Percentiles rank a stretch among this genome's conserved stretches.
phyloP scores from a whole-genome alignment of 2,329 filamentous ascomycete species.

The Phaeosphaeria sp. region DNA sequence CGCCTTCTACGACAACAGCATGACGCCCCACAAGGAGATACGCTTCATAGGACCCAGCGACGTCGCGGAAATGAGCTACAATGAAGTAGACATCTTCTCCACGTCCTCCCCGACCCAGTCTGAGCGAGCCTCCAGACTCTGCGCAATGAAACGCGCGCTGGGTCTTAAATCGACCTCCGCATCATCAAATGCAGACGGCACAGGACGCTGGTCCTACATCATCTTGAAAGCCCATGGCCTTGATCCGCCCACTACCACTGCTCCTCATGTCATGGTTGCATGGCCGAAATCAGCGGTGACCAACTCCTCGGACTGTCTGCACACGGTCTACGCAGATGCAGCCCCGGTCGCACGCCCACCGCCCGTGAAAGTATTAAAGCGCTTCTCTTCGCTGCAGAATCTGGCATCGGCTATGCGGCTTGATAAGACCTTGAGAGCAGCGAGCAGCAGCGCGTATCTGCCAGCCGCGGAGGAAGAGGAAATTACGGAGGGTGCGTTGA shows the following conservation, averaged over 20 bases:
- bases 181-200: conserved; percentile 13
- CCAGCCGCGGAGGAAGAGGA: neutral
- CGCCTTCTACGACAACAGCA: conserved; percentile 28
- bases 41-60: conserved; percentile 26
- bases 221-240: conserved; percentile 11
- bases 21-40: conserved; percentile 22
- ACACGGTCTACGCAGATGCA: conserved; percentile 12
- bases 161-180: conserved; percentile 6
- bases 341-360: neutral
- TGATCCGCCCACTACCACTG: neutral
- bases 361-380: conserved; percentile 5
- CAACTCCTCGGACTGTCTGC: conserved; percentile 10
- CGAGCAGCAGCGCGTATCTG: conserved; percentile 9
- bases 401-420: conserved; percentile 2
- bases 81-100: conserved; percentile 31
- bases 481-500: conserved; percentile 5
- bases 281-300: conserved; percentile 19
- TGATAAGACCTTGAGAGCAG: conserved; percentile 7
- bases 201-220: conserved; percentile 21
- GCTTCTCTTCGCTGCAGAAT: conserved; percentile 15
- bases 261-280: conserved; percentile 19
- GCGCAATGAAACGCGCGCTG: conserved; percentile 2
- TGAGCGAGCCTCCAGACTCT: neutral
- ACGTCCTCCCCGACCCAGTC: neutral
- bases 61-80: conserved; percentile 18